Conservation (phyloP, 2,329 filamentous ascomycete genomes). For the Septoria linicola region DNA sequence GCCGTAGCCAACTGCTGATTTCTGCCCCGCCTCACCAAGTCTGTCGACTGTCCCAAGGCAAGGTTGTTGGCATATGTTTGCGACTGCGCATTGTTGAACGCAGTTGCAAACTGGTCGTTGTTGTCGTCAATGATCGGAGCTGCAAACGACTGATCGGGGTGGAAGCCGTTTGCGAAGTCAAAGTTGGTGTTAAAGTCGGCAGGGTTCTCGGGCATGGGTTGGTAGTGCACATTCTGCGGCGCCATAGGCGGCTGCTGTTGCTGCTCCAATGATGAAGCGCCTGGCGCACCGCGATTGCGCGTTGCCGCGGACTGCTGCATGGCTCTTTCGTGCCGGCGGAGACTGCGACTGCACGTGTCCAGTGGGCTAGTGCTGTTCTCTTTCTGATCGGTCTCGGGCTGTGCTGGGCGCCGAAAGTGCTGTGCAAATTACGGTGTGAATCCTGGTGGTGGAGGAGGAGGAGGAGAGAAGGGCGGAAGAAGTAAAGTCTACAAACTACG, state of each 20-base stretch:
- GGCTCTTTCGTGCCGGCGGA: not conserved
- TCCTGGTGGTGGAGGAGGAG: not conserved
- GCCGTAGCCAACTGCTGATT: constrained; percentile 48
- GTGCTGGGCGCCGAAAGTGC: not conserved
- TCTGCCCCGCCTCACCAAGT: constrained; percentile 48
- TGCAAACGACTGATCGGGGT: constrained; percentile 35
- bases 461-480: not conserved
- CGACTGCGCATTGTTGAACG: constrained; percentile 31
- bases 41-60: constrained; percentile 38
- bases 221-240: constrained; percentile 35
- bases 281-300: constrained; percentile 73
- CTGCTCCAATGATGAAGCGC: constrained; percentile 63
- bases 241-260: constrained; percentile 53
- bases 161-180: constrained; percentile 32
- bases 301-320: constrained; percentile 27
- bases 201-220: constrained; percentile 50
- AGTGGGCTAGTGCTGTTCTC: not conserved
- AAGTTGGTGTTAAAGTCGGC: constrained; percentile 33
- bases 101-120: constrained; percentile 34
- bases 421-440: not conserved
- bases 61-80: constrained; percentile 27
- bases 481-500: constrained; percentile 5
- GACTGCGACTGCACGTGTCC: not conserved
- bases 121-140: constrained; percentile 42
- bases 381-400: not conserved